A percentile compares a stretch with the other conserved stretches of the same genome.
These are phyloP conservation scores for Phytophthora boehmeriae DNA, from an alignment of 352 stramenopile species.

Conservation along the genomic window DNA sequence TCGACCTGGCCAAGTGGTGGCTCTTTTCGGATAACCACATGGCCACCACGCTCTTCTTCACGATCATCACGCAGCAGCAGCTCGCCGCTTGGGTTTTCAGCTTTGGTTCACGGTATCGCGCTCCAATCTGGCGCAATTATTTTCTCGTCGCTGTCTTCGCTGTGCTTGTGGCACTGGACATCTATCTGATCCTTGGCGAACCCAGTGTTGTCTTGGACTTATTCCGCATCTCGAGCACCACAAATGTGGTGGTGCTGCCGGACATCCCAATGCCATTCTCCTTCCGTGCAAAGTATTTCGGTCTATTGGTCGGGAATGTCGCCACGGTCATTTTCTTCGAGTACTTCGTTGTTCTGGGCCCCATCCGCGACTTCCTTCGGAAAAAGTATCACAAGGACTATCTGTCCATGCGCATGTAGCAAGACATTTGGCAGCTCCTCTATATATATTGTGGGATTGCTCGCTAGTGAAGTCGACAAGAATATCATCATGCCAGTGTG, in stretches of 20 bases:
- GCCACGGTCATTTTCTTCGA: slow-evolving; percentile 39
- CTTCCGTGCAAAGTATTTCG: slow-evolving; percentile 36
- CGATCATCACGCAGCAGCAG: slow-evolving; percentile 24
- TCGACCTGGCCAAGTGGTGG: slow-evolving; percentile 36
- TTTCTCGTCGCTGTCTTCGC: slow-evolving; percentile 26
- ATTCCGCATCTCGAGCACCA: slow-evolving; percentile 45
- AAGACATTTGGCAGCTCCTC: not conserved
- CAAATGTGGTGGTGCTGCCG: slow-evolving; percentile 43
- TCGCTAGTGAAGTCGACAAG: slow-evolving; percentile 3
- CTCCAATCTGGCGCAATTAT: slow-evolving; percentile 37
- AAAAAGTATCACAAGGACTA: slow-evolving; percentile 59
- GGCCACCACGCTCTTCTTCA: slow-evolving; percentile 35
- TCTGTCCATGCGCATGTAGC: slow-evolving; percentile 37
- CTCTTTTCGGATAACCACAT: slow-evolving; percentile 36
- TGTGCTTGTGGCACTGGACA: slow-evolving; percentile 26
- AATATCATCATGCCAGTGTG: slow-evolving; percentile 4
- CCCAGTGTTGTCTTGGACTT: slow-evolving; percentile 35
- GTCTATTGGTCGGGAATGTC: slow-evolving; percentile 32
- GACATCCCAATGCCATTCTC: slow-evolving; percentile 41
- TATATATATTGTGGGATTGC: slow-evolving; percentile 10
- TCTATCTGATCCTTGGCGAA: slow-evolving; percentile 31
- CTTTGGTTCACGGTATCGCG: slow-evolving; percentile 39
- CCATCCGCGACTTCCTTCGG: slow-evolving; percentile 49
- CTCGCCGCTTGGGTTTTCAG: slow-evolving; percentile 22
- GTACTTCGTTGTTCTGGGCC: slow-evolving; percentile 35